Conservation (phyloP, 768 basidiomycete genomes). For the Auriscalpium orientale region DNA sequence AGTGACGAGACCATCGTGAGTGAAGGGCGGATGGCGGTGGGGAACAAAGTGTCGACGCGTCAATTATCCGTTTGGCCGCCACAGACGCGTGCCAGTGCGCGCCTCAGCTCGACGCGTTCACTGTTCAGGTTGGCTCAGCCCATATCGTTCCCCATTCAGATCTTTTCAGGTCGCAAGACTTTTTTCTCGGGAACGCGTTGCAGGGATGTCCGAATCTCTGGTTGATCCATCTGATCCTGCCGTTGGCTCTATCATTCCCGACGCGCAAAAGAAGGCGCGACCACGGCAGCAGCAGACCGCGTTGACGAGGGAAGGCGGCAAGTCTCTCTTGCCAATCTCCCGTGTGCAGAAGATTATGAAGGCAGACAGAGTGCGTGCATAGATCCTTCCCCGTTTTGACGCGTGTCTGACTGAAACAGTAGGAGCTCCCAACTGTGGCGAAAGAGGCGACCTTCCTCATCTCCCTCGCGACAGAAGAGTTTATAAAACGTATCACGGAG, state of each 20-base stretch:
- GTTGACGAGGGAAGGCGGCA: conserved; percentile 42
- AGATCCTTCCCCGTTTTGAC: not conserved
- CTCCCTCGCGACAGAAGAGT: conserved; percentile 81
- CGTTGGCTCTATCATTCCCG: not conserved
- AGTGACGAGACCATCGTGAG: conserved; percentile 12
- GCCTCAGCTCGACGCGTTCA: not conserved
- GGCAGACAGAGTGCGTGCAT: conserved; percentile 61
- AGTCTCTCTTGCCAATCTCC: conserved; percentile 65
- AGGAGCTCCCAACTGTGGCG: conserved; percentile 74
- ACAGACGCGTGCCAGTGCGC: conserved; percentile 5
- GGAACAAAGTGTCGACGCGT: not conserved
- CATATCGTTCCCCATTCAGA: not conserved
- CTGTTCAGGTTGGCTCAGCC: not conserved
- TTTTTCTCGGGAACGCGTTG: no score
- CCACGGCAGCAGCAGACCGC: not conserved
- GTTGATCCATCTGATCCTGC: not conserved
- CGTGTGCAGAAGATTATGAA: conserved; percentile 82
- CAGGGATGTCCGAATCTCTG: no score
- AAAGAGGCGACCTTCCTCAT: conserved; percentile 76
- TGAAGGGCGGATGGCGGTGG: not conserved
- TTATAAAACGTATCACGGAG: conserved; percentile 67
- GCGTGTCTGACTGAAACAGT: not conserved
- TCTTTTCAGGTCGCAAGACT: not conserved
- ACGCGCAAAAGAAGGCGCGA: not conserved
- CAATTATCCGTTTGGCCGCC: conserved; percentile 3